Base-by-base conservation (phyloP, 495 filamentous ascomycete species). In the Margaritispora aquatica region DNA sequence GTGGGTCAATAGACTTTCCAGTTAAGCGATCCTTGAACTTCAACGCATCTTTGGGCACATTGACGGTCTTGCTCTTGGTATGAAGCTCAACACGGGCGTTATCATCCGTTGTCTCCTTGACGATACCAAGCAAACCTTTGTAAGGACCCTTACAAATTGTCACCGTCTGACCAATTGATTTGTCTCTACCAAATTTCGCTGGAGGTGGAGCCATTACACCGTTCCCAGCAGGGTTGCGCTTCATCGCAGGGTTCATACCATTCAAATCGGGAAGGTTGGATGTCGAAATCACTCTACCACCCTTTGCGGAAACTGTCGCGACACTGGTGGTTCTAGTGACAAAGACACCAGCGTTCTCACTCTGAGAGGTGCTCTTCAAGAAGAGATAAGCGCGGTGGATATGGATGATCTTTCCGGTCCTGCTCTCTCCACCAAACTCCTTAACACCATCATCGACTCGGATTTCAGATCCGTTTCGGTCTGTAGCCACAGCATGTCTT, bases 51-150 rank as follows among this genome's bases (percentile, higher is more conserved):
- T 93, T 94, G 1, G 82, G 78, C 26, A 97, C 82, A 17, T 84
- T 87, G 54, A 97, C 85, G 7, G 86, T 83, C 77, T 96, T 97
- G 73, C 83, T 87, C 72, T 92, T 94, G 22, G 90, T 88, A 71
- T 97, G 92, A 24, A 99, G 77, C 71, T 97, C 95, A 34, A 99
- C 88, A 21, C 91, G 86, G 26, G 89, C 93, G 61, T 87, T 84
- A 0, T 79, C 80, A 58, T 95, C 91, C 0, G 88, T 92, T 0
- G 95, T 84, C 68, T 97, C 91, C 66, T 95, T 96, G 63, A 99
- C 89, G 57, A 96, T 96, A 62, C 95, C 95, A 50, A 99, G 78
- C 15, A 96, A 76, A 52, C 93, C 94, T 74, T 99, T 99, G 73
- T 91, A 89, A 1, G 84, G 83, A 10, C 95, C 95, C 65, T 83